phyloP scores from a whole-genome alignment of 2,329 filamentous ascomycete genomes.

The Colletotrichum spaethianum region DNA sequence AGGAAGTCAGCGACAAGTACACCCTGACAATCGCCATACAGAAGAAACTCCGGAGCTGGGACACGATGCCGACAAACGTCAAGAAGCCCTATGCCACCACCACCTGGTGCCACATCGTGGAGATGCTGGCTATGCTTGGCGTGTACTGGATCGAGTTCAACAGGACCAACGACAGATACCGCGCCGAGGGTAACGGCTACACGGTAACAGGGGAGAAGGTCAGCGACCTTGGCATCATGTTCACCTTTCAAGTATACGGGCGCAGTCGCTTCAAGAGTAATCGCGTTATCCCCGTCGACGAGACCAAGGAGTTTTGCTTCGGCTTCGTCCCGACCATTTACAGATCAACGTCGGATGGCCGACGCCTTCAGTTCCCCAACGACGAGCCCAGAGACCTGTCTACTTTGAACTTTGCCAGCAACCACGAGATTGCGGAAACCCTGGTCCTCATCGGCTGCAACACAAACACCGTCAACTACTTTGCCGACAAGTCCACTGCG shows the following conservation, averaged over 20 bases:
- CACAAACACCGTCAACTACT: slow-evolving; percentile 63
- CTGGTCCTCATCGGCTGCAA: slow-evolving; percentile 68
- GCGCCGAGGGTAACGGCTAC: slow-evolving; percentile 70
- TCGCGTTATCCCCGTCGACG: slow-evolving; percentile 67
- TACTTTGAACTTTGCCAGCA: slow-evolving; percentile 63
- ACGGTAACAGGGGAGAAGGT: slow-evolving; percentile 62
- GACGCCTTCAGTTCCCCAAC: slow-evolving; percentile 55
- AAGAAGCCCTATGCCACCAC: slow-evolving; percentile 67
- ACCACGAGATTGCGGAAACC: slow-evolving; percentile 66
- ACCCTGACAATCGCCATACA: slow-evolving; percentile 63
- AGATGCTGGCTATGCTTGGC: slow-evolving; percentile 68
- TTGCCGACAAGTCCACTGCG: slow-evolving; percentile 52
- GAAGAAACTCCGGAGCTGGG: slow-evolving; percentile 63
- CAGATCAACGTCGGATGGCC: slow-evolving; percentile 53
- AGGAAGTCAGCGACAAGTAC: slow-evolving; percentile 48
- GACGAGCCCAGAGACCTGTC: slow-evolving; percentile 59
- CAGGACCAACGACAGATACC: slow-evolving; percentile 63
- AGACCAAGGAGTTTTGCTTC: slow-evolving; percentile 69
- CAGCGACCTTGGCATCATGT: slow-evolving; percentile 67
- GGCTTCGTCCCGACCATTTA: slow-evolving; percentile 71
- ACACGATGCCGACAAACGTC: slow-evolving; percentile 64
- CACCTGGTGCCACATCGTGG: slow-evolving; percentile 69
- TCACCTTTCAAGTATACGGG: slow-evolving; percentile 67
- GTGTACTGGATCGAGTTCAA: slow-evolving; percentile 74
- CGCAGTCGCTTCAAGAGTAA: slow-evolving; percentile 63